Evolutionary conservation across 768 basidiomycete species (phyloP), one percentile per base, ranked within the genome.

Genomic region (Russula earlei): DNA sequence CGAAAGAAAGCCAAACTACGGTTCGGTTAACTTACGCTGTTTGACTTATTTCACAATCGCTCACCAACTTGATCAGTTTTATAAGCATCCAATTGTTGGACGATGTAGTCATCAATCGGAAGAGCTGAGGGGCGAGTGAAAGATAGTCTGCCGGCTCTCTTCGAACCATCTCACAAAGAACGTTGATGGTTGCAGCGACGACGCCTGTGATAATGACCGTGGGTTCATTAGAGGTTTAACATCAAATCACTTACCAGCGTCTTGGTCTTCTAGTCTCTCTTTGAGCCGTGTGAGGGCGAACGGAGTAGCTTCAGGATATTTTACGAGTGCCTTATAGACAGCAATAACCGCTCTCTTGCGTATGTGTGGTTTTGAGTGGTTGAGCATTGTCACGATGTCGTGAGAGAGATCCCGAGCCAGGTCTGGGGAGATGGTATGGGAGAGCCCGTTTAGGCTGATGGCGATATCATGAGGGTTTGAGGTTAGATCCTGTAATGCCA

Each of bases 81-180:
- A 99, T 99, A 56, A 99, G 78, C 91, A 98, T 95, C 96, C 96
- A 99, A 64, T 99, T 99, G 69, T 99, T 98, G 10, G 89, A 87
- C 11, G 92, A 92, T 2, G 85, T 91, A 0, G 91, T 96, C 56
- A 99, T 73, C 11, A 98, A 77, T 64, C 89, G 91, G 69, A 98
- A 99, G 52, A 98, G 70, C 63, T 89, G 88, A 10, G 96, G 96
- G 2, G 95, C 96, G 38, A 99, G 71, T 4, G 83, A 75, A 8
- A 99, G 76, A 66, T 91, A 93, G 57, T 88, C 87, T 56, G 74
- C 71, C 8, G 94, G 91, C 59, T 84, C 84, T 43, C 79, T 75
- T 55, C 90, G 80, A 12, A 90, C 87, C 36, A 97, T 77, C 71
- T 99, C 96, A 67, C 93, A 95, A 5, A 99, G 74, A 38, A 96